Evolutionary conservation across 2,329 filamentous ascomycete species (phyloP), one percentile per base, ranked within the genome.

Genomic region (Hymenoscyphus albidus): DNA sequence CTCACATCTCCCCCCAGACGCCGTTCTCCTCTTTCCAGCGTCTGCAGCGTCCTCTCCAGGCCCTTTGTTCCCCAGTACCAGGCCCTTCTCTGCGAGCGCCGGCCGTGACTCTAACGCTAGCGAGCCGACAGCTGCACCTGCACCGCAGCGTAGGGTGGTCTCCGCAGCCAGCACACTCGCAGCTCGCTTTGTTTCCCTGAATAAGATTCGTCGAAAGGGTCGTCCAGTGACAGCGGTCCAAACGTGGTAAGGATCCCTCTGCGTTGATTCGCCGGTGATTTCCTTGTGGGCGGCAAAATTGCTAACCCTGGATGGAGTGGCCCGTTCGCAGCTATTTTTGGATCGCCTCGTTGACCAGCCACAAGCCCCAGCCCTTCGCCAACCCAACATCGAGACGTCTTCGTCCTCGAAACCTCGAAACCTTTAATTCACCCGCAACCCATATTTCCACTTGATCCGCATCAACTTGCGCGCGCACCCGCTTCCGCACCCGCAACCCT

Each of bases 401-500:
- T 67, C 58, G 60, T 69, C 63, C 67, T 62, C 65, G 55, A 58
- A 27, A 27, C 62, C 59, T 63, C 57, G 38, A 58, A 62, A 31
- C 22, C 22, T 56, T 44, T n/a, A 56, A 56, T 56, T 42, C 60
- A 61, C 32, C 59, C 58, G 27, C 27, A 27, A 27, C 27, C 27
- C 27, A 27, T 27, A 35, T 35, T 7, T 35, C 9, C 35, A 60
- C 61, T 60, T 65, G 38, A 55, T 64, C 62, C 44, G 57, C 55
- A 61, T 68, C 63, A 58, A 61, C 35, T 62, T 66, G 66, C 62
- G 58, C 58, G 18, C 62, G 63, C 63, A 61, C 65, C 61, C 59
- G 61, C 35, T 7, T 10, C 58, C 16, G 63, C 63, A 61, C 65
- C 61, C 59, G 61, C 35, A 2, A 13, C 58, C 16, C 6, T 16